Evolutionary conservation across 1,284 basidiomycete genomes (phyloP).

Genomic region (Puccinia hordei): DNA sequence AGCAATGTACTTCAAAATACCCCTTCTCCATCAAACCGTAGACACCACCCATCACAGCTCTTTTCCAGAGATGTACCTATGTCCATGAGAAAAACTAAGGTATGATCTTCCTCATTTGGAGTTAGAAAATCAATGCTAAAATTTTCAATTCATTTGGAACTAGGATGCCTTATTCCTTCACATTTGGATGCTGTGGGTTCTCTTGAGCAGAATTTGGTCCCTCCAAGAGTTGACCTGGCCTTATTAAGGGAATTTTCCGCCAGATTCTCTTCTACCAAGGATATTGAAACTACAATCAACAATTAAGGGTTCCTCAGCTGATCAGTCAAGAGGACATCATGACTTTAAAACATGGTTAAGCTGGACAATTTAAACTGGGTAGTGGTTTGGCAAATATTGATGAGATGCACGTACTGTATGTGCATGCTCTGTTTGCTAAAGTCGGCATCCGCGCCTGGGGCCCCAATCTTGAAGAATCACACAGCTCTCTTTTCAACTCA

Average conservation of each 20-base stretch:
- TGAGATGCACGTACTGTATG: neutral
- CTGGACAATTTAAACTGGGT: constrained; percentile 2
- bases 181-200: too few relatives aligned
- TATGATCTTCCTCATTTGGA: neutral
- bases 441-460: neutral
- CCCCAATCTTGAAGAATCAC: constrained; percentile 10
- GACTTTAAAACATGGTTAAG: neutral
- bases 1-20: neutral
- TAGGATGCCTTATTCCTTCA: too few relatives aligned
- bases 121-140: neutral
- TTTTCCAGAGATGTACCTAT: neutral
- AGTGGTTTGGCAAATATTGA: neutral
- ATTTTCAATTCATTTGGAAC: neutral
- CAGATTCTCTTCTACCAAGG: neutral
- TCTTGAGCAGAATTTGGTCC: too few relatives aligned
- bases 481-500: neutral
- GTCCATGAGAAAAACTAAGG: neutral
- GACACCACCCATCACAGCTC: constrained; percentile 6
- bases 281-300: neutral
- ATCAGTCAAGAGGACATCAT: too few relatives aligned
- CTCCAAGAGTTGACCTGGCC: neutral
- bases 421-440: neutral
- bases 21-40: neutral
- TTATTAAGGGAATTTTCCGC: neutral
- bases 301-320: neutral